Base-by-base conservation (phyloP, 768 basidiomycete genomes). In the Naganishia vaughanmartiniae region DNA sequence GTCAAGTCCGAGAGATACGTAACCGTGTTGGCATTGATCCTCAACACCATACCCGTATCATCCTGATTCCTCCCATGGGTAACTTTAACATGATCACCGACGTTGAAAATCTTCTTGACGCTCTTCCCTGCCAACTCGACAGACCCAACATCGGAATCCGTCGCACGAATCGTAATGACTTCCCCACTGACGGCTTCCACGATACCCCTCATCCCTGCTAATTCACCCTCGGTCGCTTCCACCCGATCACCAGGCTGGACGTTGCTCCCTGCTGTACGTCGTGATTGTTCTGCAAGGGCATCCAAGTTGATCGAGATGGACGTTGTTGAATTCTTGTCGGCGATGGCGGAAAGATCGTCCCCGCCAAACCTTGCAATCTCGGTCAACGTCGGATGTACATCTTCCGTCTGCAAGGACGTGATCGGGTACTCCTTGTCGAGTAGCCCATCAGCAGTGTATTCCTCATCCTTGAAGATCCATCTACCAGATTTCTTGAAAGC, bases 11-110 rank as follows among this genome's bases (percentile, higher is more conserved):
- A 95, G 74, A 96, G 82, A 83, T 98, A 93, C 0, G 95, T 97
- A 19, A 98, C 91, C 2, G 78, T 74, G 30, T 93, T 87, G 65
- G 93, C 92, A 76, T 92, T 91, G 4, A 89, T 85, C 24, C 94
- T 89, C 28, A 98, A 90, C 45, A 99, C 95, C 75, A 98, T 85
- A 83, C 96, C 96, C 3, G 93, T 94, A 81, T 96, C 94, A 76
- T 96, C 92, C 10, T 88, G 87, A 77, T 97, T 96, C 81, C 93
- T 89, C 28, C 96, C 96, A 19, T 89, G 86, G 89, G 98, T 93
- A 69, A 98, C 95, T 83, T 98, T 98, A 82, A 99, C 93, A 76
- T 99, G 96, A 82, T 98, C 95, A 77, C 96, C 96, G 67, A 93
- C 86, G 79, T 92, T 93, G 85, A 99, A 98, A 54, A 89, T 85